A percentile compares a stretch with the other conserved stretches of the same genome.
Conservation (phyloP, 1,284 basidiomycete genomes). For the Gymnopus androsaceus region DNA sequence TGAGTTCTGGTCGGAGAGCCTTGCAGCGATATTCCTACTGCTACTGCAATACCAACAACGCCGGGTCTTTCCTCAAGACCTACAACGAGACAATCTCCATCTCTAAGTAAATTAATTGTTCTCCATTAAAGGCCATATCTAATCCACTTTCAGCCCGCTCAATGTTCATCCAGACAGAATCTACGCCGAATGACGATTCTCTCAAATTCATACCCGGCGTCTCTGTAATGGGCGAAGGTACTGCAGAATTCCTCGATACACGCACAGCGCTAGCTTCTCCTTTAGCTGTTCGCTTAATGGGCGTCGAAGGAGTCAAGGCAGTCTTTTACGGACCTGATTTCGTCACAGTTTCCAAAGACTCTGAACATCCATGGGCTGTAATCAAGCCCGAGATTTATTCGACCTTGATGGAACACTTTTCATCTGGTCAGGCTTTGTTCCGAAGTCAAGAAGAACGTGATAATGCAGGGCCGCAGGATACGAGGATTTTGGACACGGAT, state of each 20-base stretch:
- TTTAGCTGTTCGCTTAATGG: conserved; percentile 90
- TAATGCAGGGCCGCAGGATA: conserved; percentile 88
- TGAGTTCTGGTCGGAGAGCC: neutral
- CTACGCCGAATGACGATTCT: conserved; percentile 96
- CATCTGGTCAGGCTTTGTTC: conserved; percentile 85
- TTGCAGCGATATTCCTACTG: conserved; percentile 8
- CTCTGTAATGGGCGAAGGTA: conserved; percentile 83
- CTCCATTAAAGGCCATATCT: neutral
- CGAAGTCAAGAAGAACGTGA: conserved; percentile 76
- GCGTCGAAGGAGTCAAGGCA: conserved; percentile 85
- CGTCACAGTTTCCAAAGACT: conserved; percentile 93
- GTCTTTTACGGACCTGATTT: conserved; percentile 99
- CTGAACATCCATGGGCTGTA: conserved; percentile 84
- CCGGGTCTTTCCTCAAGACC: conserved; percentile 9
- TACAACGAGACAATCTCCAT: neutral
- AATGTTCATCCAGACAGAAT: conserved; percentile 98
- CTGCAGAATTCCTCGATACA: conserved; percentile 93
- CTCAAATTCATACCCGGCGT: conserved; percentile 97
- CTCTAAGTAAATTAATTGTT: conserved; percentile 1
- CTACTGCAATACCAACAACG: conserved; percentile 8
- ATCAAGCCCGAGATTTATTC: conserved; percentile 99
- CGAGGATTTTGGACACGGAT: conserved; percentile 93
- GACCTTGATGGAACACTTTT: conserved; percentile 98
- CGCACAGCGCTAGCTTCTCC: conserved; percentile 84
- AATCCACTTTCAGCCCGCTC: conserved; percentile 62